Base-by-base conservation (phyloP, 1,284 basidiomycete genomes). In the Ustilago vetiveriae region DNA sequence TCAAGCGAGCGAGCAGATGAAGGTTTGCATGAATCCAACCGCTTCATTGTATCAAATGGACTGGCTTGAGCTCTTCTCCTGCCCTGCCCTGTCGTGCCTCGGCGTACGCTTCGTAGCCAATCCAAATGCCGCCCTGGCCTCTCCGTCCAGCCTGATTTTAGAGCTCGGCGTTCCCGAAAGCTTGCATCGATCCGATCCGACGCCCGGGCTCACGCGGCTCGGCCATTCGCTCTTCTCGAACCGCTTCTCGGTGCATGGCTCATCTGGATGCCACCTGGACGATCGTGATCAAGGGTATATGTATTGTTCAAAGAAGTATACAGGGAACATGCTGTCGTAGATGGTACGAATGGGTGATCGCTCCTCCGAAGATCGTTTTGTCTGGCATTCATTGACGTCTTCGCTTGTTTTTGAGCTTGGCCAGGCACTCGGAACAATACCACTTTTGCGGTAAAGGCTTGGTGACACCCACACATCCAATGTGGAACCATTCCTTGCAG, bases 401-500 rank as follows among this genome's bases (percentile, higher is more conserved):
- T 21, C 55, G 60, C 54, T 63, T 67, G 58, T 64, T 70, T 55
- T 62, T 69, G 52, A 66, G 55, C 59, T 63, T 66, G 38, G 65
- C 66, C 48, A 62, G 50, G 36, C 71, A 74, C 40, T 70, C 73
- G 11, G 64, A 64, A 38, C 76, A 79, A 44, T 77, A 77, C 80
- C 80, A 81, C 23, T 75, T 79, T 22, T 73, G 70, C 9, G 80
- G 80, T 27, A 81, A 41, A 2, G 80, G 80, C 52, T 80, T 79
- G 37, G 72, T 74, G 17, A 81, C 69, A 17, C 80, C 80, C 0
- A 81, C 80, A 37, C 80, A 81, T 30, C 73, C 74, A 19, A 81
- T 77, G 55, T 81, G 80, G 66, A 81, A 81, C 80, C 80, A 81
- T 55, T 81, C 78, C 48, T 73, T 76, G 69, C 78, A 81, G 38